Base-by-base conservation (phyloP, 202 grass and related monocot genomes). In the Bolboschoenoplectus hybrid region DNA sequence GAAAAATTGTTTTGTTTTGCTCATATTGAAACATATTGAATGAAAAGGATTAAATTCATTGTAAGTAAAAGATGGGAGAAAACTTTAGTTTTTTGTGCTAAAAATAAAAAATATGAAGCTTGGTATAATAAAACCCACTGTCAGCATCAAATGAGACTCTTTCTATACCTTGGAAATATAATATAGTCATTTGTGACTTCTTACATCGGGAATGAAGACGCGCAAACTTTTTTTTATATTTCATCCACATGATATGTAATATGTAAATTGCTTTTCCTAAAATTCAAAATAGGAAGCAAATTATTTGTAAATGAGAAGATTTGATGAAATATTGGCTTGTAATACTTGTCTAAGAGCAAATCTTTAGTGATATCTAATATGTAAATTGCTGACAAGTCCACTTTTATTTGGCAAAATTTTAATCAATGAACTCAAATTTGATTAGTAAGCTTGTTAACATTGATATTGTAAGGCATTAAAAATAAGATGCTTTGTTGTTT, bases 381-480 rank as follows among this genome's bases (percentile, higher is more conserved):
- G 74, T 56, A 56, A 14, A 19, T 63, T 44, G 40, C n/a, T 45
- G 58, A 41, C n/a, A 46, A 7, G 7, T 46, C 38, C 56, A 2
- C 62, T 61, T 50, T 11, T 12, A 81, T 81, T 50, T 17, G 52
- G 39, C 4, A 62, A 61, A 43, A 36, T 1, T 35, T 67, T 38
- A 83, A 83, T 52, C 3, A 53, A 68, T 55, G 80, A 65, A 83
- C 34, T 68, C 9, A 82, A 63, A 83, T 67, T 69, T 70, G 35
- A 39, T 69, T 68, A 53, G 8, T 58, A 58, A 57, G 50, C 51
- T 17, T 40, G 11, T 78, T 17, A 55, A 63, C 20, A 9, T 9
- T 38, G 57, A 70, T 45, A 82, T 20, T 70, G 47, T 13, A 84
- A 55, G 19, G n/a, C 66, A 79, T 60, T 58, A 79, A 79, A 60